These are phyloP conservation scores for Citrus glauca DNA, from an alignment of 345 rosid species.

Conservation along the genomic window DNA sequence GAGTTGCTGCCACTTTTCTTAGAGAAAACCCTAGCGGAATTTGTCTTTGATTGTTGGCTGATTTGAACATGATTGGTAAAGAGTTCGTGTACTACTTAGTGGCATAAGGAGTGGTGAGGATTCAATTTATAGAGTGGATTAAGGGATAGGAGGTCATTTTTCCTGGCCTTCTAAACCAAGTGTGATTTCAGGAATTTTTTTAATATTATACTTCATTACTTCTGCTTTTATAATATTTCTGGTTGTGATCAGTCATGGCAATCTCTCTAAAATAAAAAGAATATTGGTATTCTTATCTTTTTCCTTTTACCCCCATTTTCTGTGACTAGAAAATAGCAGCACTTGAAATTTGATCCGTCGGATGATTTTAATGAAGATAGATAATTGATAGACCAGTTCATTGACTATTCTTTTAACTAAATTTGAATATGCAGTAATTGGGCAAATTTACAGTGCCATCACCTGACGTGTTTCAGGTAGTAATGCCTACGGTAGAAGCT, in stretches of 20 bases:
- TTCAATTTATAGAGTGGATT: background rate
- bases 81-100: background rate
- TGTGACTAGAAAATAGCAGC: background rate
- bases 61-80: background rate
- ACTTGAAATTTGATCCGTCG: background rate
- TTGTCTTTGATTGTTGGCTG: background rate
- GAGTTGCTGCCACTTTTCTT: background rate
- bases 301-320: too few species aligned
- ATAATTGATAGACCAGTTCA: background rate
- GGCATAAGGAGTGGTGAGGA: background rate
- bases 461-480: slow-evolving; percentile 49
- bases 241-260: background rate
- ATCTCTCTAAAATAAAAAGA: background rate
- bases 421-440: background rate
- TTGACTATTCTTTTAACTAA: background rate
- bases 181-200: background rate
- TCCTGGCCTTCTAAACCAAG: background rate
- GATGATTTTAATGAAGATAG: background rate
- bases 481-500: slow-evolving; percentile 96
- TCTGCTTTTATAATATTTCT: background rate
- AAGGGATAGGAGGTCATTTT: background rate
- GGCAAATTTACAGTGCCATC: background rate
- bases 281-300: background rate
- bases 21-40: background rate
- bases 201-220: background rate